A percentile compares a stretch with the other conserved stretches of the same genome.
These are phyloP conservation scores for Bretziella fagacearum DNA, from an alignment of 2,329 filamentous ascomycete species.

Conservation along the genomic window DNA sequence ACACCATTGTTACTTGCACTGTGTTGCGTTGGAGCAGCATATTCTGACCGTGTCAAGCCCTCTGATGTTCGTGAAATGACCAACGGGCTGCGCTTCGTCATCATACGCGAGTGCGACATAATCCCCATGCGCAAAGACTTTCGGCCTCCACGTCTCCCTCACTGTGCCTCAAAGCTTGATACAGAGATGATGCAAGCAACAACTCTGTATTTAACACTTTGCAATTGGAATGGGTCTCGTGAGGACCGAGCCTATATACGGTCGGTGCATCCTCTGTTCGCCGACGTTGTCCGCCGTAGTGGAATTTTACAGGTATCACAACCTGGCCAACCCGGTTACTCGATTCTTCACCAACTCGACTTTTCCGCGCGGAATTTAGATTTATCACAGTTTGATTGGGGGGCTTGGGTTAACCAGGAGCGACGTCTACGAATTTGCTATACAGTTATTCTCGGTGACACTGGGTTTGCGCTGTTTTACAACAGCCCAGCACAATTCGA, in stretches of 20 bases:
- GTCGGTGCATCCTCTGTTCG: not conserved
- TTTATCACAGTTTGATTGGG: constrained; percentile 44
- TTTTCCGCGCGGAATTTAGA: constrained; percentile 30
- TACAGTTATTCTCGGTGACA: constrained; percentile 46
- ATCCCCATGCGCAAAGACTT: constrained; percentile 22
- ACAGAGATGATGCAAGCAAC: constrained; percentile 45
- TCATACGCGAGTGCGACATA: constrained; percentile 39
- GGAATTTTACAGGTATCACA: constrained; percentile 2
- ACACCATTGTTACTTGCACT: constrained; percentile 52
- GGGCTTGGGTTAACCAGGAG: constrained; percentile 53
- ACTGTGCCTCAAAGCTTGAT: constrained; percentile 23
- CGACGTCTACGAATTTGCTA: constrained; percentile 48
- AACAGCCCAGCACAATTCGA: constrained; percentile 49
- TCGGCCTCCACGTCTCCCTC: constrained; percentile 16
- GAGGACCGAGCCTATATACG: constrained; percentile 47
- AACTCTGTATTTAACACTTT: not conserved
- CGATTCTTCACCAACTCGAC: constrained; percentile 41
- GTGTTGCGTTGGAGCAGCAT: constrained; percentile 58
- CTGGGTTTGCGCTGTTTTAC: constrained; percentile 53
- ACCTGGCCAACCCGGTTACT: constrained; percentile 24
- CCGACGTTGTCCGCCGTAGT: not conserved
- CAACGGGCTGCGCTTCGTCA: constrained; percentile 41
- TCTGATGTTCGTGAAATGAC: constrained; percentile 51
- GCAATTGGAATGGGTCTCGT: constrained; percentile 36
- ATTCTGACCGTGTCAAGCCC: constrained; percentile 45